A percentile compares a stretch with the other conserved stretches of the same genome.
Evolutionary conservation across 129 eudicot species (phyloP).

Genomic region (Scalesia atractyloides): DNA sequence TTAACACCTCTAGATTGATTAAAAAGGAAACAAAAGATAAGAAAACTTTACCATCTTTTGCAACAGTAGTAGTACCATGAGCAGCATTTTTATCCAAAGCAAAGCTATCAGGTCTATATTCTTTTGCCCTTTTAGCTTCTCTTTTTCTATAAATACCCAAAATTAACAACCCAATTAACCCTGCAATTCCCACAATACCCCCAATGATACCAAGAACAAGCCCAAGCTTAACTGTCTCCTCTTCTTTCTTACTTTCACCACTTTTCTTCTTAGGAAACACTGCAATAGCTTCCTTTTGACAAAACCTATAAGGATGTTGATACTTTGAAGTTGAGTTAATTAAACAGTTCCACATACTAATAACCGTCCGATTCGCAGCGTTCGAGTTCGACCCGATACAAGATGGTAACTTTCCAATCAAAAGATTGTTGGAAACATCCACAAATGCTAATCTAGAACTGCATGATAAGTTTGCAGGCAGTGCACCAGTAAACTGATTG

Average conservation of each 20-base stretch:
- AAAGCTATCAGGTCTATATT: conserved; percentile 56
- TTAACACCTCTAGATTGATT: background rate
- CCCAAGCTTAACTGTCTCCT: conserved; percentile 61
- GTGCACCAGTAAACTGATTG: conserved; percentile 78
- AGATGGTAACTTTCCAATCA: conserved; percentile 81
- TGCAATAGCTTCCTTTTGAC: conserved; percentile 79
- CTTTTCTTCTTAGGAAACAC: conserved; percentile 57
- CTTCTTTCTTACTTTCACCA: conserved; percentile 30
- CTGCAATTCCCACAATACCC: conserved; percentile 54
- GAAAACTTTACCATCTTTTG: conserved; percentile 45
- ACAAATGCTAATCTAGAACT: conserved; percentile 50
- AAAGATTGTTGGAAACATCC: conserved; percentile 77
- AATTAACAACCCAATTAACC: conserved; percentile 53
- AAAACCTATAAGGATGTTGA: conserved; percentile 56
- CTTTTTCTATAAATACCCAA: conserved; percentile 47
- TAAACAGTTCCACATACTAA: conserved; percentile 69
- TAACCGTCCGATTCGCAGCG: conserved; percentile 51
- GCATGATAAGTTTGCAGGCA: conserved; percentile 52
- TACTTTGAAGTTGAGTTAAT: conserved; percentile 55
- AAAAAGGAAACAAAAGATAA: background rate
- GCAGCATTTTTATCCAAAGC: conserved; percentile 44
- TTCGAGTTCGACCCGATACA: conserved; percentile 57
- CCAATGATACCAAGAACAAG: conserved; percentile 81
- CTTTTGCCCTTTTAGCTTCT: conserved; percentile 37
- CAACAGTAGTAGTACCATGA: conserved; percentile 48